phyloP scores from a whole-genome alignment of 2,329 filamentous ascomycete genomes.

The Fusarium euwallaceae region DNA sequence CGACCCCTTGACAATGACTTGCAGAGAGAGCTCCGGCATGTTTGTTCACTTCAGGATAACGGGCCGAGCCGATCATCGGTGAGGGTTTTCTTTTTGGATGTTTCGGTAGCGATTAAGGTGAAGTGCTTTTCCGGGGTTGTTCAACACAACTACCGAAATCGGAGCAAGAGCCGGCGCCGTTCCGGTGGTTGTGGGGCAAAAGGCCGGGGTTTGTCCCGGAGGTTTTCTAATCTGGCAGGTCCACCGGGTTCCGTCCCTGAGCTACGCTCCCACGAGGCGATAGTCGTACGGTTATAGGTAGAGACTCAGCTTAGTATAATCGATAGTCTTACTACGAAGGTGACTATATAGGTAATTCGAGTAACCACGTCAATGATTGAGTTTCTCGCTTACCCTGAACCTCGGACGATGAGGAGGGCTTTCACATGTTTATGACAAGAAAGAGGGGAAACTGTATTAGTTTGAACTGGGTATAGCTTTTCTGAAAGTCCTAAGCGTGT shows the following conservation, averaged over 20 bases:
- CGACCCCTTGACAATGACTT: conserved; percentile 12
- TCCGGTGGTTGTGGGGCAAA: conserved; percentile 27
- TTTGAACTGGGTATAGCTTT: neutral
- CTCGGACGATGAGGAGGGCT: neutral
- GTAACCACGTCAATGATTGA: neutral
- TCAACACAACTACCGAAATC: conserved; percentile 33
- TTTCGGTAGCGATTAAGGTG: conserved; percentile 29
- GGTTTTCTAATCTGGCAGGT: neutral
- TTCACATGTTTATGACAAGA: neutral
- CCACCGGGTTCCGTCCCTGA: neutral
- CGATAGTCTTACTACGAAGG: neutral
- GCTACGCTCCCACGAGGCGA: neutral
- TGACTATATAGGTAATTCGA: neutral
- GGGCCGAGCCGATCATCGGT: conserved; percentile 30
- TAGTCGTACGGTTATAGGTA: neutral
- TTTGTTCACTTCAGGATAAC: conserved; percentile 28
- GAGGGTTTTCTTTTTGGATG: neutral
- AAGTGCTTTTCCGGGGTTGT: neutral
- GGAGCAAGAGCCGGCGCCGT: conserved; percentile 28
- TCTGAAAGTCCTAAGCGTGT: neutral
- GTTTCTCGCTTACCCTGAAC: neutral
- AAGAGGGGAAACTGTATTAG: neutral
- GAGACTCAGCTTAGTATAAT: neutral
- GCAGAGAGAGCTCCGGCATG: conserved; percentile 1
- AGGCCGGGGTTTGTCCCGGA: neutral